Evolutionary conservation across 805 yeast species (phyloP).

Genomic region (Myxozyma vanderwaltii): DNA sequence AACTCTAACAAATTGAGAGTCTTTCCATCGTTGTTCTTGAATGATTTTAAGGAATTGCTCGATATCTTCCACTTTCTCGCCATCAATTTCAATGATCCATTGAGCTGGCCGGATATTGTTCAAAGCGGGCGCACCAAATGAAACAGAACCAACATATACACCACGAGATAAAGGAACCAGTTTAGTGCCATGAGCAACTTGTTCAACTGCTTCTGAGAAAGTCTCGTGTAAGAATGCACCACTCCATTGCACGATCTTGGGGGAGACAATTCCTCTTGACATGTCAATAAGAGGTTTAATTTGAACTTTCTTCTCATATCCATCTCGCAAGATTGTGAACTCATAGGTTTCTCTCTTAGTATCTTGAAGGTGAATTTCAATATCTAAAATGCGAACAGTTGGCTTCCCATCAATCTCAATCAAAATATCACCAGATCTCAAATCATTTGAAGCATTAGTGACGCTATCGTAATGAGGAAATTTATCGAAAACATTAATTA

Average conservation of each 20-base stretch:
- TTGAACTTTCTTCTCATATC: constrained; percentile 11
- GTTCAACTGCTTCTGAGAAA: constrained; percentile 28
- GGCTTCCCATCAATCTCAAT: constrained; percentile 29
- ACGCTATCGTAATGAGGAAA: constrained; percentile 18
- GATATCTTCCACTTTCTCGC: constrained; percentile 36
- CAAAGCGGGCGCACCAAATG: constrained; percentile 34
- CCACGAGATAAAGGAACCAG: constrained; percentile 27
- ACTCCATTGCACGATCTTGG: constrained; percentile 27
- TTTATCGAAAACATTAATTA: constrained; percentile 25
- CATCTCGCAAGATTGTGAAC: constrained; percentile 24
- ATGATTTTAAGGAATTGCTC: constrained; percentile 21
- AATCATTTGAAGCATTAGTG: constrained; percentile 17
- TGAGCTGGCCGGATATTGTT: constrained; percentile 45
- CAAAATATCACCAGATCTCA: constrained; percentile 22
- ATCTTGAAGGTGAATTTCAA: constrained; percentile 23
- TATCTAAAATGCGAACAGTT: constrained; percentile 13
- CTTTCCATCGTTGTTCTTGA: constrained; percentile 15
- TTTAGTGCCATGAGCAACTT: constrained; percentile 21
- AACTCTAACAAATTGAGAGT: constrained; percentile 31
- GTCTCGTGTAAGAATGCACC: constrained; percentile 33
- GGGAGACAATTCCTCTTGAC: not conserved
- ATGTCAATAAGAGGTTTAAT: constrained; percentile 14
- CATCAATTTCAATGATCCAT: constrained; percentile 85
- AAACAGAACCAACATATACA: constrained; percentile 33
- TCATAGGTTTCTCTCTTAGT: not conserved